A percentile compares a stretch with the other conserved stretches of the same genome.
Conservation (phyloP, 495 filamentous ascomycete species). For the Lasiosphaeria hispida region DNA sequence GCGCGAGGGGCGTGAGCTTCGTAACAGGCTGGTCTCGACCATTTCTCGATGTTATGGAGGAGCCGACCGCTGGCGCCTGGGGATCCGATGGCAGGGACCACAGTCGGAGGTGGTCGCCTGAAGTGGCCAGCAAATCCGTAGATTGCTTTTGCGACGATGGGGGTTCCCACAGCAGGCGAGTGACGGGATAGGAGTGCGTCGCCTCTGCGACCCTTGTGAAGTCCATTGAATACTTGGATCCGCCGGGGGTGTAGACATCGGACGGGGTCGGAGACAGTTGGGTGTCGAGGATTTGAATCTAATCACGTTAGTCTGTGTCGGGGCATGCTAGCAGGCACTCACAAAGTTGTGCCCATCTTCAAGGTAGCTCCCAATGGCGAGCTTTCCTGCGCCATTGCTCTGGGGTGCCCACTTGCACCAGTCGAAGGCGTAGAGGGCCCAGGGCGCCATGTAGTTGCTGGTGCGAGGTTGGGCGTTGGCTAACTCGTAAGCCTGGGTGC, state of each 20-base stretch:
- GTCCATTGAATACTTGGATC: constrained; percentile 72
- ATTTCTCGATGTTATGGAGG: constrained; percentile 70
- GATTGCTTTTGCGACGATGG: constrained; percentile 95
- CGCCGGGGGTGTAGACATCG: constrained; percentile 68
- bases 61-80: constrained; percentile 51
- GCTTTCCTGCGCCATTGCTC: constrained; percentile 76
- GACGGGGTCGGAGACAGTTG: constrained; percentile 68
- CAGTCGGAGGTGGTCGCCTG: constrained; percentile 90
- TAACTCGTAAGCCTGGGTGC: constrained; percentile 53
- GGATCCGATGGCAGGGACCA: constrained; percentile 79
- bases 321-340: constrained; percentile 30
- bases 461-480: constrained; percentile 50
- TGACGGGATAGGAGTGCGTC: constrained; percentile 96
- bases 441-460: constrained; percentile 90
- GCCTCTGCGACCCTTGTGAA: constrained; percentile 96
- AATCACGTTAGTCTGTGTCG: background rate
- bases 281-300: constrained; percentile 98
- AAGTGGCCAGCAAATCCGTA: constrained; percentile 93
- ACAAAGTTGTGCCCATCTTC: constrained; percentile 99
- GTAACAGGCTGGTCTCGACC: constrained; percentile 63
- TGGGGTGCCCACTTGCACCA: constrained; percentile 99
- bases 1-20: constrained; percentile 88
- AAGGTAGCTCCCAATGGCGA: constrained; percentile 92
- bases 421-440: constrained; percentile 94
- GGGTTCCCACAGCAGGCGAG: constrained; percentile 93